These are phyloP conservation scores for Eremothecium cymbalariae DNA, from an alignment of 1,139 yeast species.

Conservation along the genomic window DNA sequence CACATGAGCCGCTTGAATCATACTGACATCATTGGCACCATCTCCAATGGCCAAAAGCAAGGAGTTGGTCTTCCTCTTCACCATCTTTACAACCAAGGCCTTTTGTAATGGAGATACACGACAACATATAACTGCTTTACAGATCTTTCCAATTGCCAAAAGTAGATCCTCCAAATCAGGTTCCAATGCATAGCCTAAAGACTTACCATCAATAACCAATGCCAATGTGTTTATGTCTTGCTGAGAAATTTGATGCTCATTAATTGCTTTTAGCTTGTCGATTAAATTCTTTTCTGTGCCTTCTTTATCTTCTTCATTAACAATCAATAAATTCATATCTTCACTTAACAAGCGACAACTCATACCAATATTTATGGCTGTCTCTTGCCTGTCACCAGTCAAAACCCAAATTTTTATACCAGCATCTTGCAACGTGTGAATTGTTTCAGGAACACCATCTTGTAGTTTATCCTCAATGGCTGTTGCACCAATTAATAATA, in stretches of 20 bases:
- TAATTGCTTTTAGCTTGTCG: conserved; percentile 70
- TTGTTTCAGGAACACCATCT: conserved; percentile 97
- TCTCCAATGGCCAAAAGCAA: conserved; percentile 90
- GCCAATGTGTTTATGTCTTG: conserved; percentile 79
- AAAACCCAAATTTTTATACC: conserved; percentile 96
- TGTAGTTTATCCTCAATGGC: conserved; percentile 97
- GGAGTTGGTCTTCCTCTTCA: conserved; percentile 69
- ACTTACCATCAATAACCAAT: conserved; percentile 86
- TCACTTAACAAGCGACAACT: conserved; percentile 89
- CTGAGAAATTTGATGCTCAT: conserved; percentile 53
- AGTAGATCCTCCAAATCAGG: conserved; percentile 70
- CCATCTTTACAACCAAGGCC: conserved; percentile 91
- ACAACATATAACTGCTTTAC: conserved; percentile 95
- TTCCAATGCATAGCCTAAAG: conserved; percentile 78
- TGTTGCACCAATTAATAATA: conserved; percentile 87
- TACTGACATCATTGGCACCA: conserved; percentile 97
- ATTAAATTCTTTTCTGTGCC: conserved; percentile 64
- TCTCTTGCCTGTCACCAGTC: conserved; percentile 97
- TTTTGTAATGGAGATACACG: conserved; percentile 97
- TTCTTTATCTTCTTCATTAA: conserved; percentile 76
- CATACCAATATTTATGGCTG: conserved; percentile 99
- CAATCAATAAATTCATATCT: conserved; percentile 86
- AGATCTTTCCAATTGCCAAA: conserved; percentile 70
- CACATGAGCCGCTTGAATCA: conserved; percentile 98
- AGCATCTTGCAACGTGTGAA: conserved; percentile 88